Base-by-base conservation (phyloP, 2,329 filamentous ascomycete species). In the Gremmenia infestans region DNA sequence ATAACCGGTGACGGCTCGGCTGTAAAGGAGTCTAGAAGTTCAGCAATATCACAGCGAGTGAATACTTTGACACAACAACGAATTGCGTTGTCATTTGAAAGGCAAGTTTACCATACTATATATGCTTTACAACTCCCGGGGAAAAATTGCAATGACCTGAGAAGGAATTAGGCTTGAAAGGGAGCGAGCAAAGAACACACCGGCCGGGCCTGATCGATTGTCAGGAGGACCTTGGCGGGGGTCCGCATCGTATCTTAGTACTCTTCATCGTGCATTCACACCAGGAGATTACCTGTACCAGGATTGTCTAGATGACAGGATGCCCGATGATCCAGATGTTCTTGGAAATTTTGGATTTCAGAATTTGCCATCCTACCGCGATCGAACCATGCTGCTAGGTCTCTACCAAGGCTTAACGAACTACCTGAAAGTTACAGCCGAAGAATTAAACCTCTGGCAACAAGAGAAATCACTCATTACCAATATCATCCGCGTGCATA, bases 301-400 rank as follows among this genome's bases (percentile, higher is more conserved):
- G 47, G 47, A 49, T 35, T 49, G 47, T 35, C 3, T 35, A n/a
- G 47, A 49, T 49, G 25, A 49, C 47, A 49, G 23, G 47, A 49
- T 49, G 47, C 47, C 47, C 25, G 47, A 49, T 49, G 47, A 49
- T 49, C 47, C 47, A 49, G 23, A 19, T 49, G 47, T 49, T 49
- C 47, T 49, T 49, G 47, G 35, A 17, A 8, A 32, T 36, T 49
- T 49, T 49, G 47, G 47, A 35, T 49, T 49, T 35, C 25, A 49
- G 25, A 49, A 49, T 23, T 49, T 49, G 47, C 25, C 47, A 35
- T 49, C 47, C 25, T 49, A 49, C 8, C 47, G 35, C 47, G 47
- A 49, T 35, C 22, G 47, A 32, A 49, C 23, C 25, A 49, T 36
- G 47, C 47, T 49, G 15, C 36, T 37, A 15, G 36, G 36, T 15